These are phyloP conservation scores for Pichia inconspicua DNA, from an alignment of 1,139 yeast genomes.

Conservation along the genomic window DNA sequence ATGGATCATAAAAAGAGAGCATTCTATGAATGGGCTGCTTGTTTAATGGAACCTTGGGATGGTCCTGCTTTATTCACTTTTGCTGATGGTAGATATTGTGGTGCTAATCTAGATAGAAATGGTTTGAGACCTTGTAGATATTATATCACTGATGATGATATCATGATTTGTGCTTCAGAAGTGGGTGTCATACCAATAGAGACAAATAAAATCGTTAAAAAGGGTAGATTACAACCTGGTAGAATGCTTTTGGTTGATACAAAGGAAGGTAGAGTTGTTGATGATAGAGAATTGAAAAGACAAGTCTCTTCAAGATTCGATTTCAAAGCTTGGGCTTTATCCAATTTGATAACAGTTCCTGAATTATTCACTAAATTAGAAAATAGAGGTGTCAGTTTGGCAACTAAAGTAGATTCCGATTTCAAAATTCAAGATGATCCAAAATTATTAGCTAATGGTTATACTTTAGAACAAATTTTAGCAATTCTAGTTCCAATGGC, in stretches of 20 bases:
- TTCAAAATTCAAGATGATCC: conserved; percentile 69
- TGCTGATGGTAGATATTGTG: conserved; percentile 96
- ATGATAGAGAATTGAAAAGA: conserved; percentile 78
- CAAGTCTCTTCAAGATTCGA: conserved; percentile 81
- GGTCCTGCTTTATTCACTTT: conserved; percentile 97
- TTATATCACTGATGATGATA: conserved; percentile 88
- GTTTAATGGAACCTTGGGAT: conserved; percentile 99
- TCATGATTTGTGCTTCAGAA: conserved; percentile 96
- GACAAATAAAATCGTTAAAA: conserved; percentile 69
- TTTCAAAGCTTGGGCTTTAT: conserved; percentile 88
- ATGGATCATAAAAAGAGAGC: conserved; percentile 92
- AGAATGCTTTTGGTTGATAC: conserved; percentile 95
- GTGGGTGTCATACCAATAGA: conserved; percentile 93
- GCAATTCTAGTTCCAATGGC: conserved; percentile 92
- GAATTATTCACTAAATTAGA: conserved; percentile 59
- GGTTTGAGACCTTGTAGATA: conserved; percentile 98
- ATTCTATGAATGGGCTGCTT: conserved; percentile 98
- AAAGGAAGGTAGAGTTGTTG: conserved; percentile 85
- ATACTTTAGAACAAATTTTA: conserved; percentile 85
- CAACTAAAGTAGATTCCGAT: conserved; percentile 28
- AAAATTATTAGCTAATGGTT: conserved; percentile 79
- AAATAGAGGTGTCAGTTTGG: conserved; percentile 37
- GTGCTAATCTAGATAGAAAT: conserved; percentile 95
- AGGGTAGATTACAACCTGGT: conserved; percentile 95
- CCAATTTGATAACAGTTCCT: conserved; percentile 76